phyloP scores from a whole-genome alignment of 495 filamentous ascomycete species.

The Beverwykella pulmonaria region DNA sequence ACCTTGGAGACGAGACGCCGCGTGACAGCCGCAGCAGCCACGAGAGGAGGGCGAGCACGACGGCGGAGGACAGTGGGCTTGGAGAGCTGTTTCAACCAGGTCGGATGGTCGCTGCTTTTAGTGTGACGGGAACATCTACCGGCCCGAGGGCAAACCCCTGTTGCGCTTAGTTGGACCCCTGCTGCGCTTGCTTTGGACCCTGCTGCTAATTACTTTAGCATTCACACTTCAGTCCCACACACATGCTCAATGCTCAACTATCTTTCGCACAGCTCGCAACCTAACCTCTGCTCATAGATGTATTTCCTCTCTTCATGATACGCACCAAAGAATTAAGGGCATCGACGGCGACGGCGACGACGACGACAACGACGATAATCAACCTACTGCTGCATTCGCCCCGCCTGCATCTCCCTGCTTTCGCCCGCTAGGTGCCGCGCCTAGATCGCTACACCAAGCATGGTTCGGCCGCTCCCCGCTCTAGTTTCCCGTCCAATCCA shows the following conservation, averaged over 20 bases:
- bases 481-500: not conserved
- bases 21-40: not conserved
- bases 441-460: not conserved
- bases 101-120: not conserved
- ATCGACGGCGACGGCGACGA: no score
- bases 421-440: no score
- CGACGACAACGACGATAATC: no score
- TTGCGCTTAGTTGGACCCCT: not conserved
- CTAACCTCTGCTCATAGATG: not conserved
- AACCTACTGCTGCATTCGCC: not conserved
- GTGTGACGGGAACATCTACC: not conserved
- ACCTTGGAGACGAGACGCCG: not conserved
- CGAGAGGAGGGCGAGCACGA: not conserved
- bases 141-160: not conserved
- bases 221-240: not conserved
- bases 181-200: no score
- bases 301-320: not conserved
- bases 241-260: not conserved
- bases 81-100: constrained; percentile 8
- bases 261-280: not conserved
- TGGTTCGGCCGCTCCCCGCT: not conserved
- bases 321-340: no score
- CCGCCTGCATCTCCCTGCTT: not conserved
- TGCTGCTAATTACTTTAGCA: not conserved
- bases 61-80: not conserved